Base-by-base conservation (phyloP, 2,329 filamentous ascomycete genomes). In the Colletotrichum phormii region DNA sequence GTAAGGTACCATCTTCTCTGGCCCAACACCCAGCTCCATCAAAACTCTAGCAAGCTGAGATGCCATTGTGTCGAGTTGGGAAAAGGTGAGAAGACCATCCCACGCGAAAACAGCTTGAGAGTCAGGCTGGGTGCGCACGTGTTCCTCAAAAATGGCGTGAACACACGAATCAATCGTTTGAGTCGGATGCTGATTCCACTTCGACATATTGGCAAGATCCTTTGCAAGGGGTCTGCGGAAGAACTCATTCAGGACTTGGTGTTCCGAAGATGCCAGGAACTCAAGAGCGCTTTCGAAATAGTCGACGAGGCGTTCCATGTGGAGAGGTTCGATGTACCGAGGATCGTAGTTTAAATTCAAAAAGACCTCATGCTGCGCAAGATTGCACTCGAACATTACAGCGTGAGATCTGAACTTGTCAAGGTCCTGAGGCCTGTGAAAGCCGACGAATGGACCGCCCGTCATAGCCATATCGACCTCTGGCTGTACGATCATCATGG, bases 1-100 rank as follows among this genome's bases (percentile, higher is more conserved):
- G 3, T 82, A 64, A 1, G 76, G 75, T 0, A 81, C 75, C n/a
- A 77, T 73, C 6, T 64, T 70, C 18, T 75, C 75, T 33, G 64
- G 70, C 9, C 72, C 76, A 22, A 79, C 74, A n/a, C 76, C 75
- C 6, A 74, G 35, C 5, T 72, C 67, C 15, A 46, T 26, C 15
- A 78, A 65, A 11, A 66, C 51, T 31, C 60, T 31, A 15, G 77
- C 77, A 22, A 78, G 65, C 8, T 29, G 46, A 13, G 72, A 74
- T 13, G 76, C 71, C 22, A 66, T 72, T 13, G 15, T 31, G 8
- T 78, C 77, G 15, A 78, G 67, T 2, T 78, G 64, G 8, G 37
- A 49, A 15, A 76, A 77, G 5, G 75, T 77, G 8, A 77, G 31
- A 13, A 46, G 15, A 0, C 77, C 77, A 35, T 78, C 77, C 77